These are phyloP conservation scores for Lactarius psammicola DNA, from an alignment of 768 basidiomycete species.

Conservation along the genomic window DNA sequence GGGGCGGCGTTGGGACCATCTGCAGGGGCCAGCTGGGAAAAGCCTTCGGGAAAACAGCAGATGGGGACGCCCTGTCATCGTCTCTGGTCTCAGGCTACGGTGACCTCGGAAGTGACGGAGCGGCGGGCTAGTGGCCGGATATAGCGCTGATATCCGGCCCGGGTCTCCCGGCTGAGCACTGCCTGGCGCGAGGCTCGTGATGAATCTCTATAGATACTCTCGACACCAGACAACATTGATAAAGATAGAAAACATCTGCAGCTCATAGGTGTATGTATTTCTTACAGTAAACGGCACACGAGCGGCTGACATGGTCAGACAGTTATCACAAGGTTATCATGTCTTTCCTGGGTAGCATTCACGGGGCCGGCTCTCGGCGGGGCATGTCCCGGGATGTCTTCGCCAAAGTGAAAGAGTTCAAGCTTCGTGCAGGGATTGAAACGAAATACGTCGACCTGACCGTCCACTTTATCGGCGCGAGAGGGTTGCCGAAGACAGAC, in stretches of 20 bases:
- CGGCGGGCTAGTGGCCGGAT: too few relatives aligned
- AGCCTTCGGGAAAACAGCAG: not conserved
- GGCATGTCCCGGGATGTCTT: slow-evolving; percentile 37
- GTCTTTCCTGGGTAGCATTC: slow-evolving; percentile 12
- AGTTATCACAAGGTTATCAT: not conserved
- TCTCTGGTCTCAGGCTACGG: too few relatives aligned
- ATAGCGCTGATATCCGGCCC: too few relatives aligned
- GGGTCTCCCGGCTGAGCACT: too few relatives aligned
- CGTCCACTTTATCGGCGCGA: slow-evolving; percentile 73
- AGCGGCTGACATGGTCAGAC: not conserved
- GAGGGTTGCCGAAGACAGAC: slow-evolving; percentile 67
- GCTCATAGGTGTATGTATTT: not conserved
- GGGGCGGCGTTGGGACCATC: not conserved
- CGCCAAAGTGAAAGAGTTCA: slow-evolving; percentile 36
- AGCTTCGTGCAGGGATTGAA: slow-evolving; percentile 36
- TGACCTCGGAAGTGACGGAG: too few relatives aligned
- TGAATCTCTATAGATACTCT: not conserved
- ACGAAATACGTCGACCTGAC: slow-evolving; percentile 55
- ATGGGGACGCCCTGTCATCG: not conserved
- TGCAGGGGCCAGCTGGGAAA: not conserved
- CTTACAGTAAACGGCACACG: not conserved
- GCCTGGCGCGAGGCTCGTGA: too few relatives aligned
- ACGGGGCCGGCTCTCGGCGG: slow-evolving; percentile 4
- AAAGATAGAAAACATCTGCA: not conserved
- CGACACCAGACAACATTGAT: not conserved